These are phyloP conservation scores for Penicillium paxilli DNA, from an alignment of 495 filamentous ascomycete genomes.

Conservation along the genomic window DNA sequence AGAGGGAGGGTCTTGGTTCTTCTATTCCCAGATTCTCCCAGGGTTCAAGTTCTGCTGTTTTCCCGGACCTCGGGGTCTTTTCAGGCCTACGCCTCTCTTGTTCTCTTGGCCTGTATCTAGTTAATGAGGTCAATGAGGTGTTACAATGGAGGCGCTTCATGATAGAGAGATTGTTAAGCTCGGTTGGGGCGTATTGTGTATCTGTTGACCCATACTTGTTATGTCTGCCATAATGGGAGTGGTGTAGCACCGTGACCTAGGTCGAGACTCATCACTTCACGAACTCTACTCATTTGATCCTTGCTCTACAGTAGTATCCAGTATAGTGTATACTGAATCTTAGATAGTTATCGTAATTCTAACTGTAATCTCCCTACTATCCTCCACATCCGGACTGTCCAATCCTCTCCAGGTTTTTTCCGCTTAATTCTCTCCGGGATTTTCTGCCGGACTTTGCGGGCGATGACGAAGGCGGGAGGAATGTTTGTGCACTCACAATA, in stretches of 20 bases:
- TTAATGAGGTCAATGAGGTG: slow-evolving; percentile 20
- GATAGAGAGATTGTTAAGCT: slow-evolving; percentile 34
- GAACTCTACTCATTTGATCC: too few relatives aligned
- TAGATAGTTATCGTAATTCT: too few relatives aligned
- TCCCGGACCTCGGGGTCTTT: too few relatives aligned
- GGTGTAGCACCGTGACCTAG: too few relatives aligned
- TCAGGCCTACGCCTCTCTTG: too few relatives aligned
- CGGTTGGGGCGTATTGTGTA: slow-evolving; percentile 12
- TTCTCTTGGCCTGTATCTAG: slow-evolving; percentile 15
- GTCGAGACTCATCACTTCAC: too few relatives aligned
- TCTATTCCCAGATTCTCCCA: too few relatives aligned
- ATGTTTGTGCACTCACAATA: slow-evolving; percentile 7
- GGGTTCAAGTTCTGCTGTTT: too few relatives aligned
- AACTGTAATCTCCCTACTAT: too few relatives aligned
- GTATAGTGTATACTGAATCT: too few relatives aligned
- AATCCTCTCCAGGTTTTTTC: not conserved
- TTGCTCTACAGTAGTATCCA: not conserved
- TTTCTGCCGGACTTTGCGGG: slow-evolving; percentile 26
- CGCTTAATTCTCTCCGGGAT: slow-evolving; percentile 14
- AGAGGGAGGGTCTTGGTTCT: too few relatives aligned
- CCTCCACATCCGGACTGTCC: not conserved
- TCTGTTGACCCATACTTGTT: not conserved
- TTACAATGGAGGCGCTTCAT: slow-evolving; percentile 23
- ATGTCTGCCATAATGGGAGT: not conserved
- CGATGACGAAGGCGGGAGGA: slow-evolving; percentile 35